Conservation (phyloP, 1,284 basidiomycete genomes). For the Rhodotorula sp. region DNA sequence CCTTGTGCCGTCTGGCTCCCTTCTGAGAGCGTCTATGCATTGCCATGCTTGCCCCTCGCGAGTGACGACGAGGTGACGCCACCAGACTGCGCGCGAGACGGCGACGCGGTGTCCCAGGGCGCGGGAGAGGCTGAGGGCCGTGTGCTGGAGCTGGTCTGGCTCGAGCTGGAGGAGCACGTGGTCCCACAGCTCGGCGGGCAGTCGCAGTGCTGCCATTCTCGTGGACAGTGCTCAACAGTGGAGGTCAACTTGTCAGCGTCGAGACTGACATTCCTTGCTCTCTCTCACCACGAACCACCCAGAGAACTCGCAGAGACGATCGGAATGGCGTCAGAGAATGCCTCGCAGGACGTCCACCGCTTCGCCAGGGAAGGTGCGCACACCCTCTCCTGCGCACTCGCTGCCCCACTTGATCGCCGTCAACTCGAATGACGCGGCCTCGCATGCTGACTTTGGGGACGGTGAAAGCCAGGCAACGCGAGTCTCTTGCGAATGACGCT, state of each 20-base stretch:
- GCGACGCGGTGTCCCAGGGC: conserved; percentile 20
- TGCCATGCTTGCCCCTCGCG: conserved; percentile 37
- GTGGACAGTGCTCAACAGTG: background rate
- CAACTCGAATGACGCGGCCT: conserved; percentile 16
- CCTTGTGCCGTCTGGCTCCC: background rate
- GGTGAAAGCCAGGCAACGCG: conserved; percentile 15
- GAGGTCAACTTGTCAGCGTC: background rate
- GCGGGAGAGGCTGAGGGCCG: conserved; percentile 30
- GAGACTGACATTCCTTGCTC: too few species aligned
- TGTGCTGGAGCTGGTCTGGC: conserved; percentile 30
- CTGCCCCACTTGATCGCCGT: background rate
- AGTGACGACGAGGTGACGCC: conserved; percentile 31
- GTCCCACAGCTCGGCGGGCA: conserved; percentile 42
- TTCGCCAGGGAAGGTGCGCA: conserved; percentile 37
- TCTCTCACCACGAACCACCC: background rate
- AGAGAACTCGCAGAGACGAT: too few species aligned
- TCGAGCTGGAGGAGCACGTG: conserved; percentile 29
- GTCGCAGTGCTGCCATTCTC: background rate
- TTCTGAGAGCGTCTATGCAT: conserved; percentile 18
- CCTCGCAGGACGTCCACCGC: conserved; percentile 25
- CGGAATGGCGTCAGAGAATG: background rate
- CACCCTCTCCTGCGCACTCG: background rate
- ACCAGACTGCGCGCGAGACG: conserved; percentile 25
- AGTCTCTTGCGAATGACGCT: conserved; percentile 25
- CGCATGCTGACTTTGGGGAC: background rate